Evolutionary conservation across 441 rosid species (phyloP).

Genomic region (Rhodomyrtus psidioides): DNA sequence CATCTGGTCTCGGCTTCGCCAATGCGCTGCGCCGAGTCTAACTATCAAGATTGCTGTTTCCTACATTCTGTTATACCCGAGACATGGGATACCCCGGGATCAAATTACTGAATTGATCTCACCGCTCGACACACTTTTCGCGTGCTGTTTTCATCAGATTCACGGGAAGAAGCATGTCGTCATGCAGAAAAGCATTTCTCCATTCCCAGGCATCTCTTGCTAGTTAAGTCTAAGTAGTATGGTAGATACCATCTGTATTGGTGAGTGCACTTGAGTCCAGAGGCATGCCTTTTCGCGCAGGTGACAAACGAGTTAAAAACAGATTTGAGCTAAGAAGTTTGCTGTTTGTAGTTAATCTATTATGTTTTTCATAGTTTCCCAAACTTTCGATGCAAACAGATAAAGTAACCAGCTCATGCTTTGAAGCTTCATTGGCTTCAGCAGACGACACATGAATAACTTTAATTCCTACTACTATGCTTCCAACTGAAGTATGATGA

Average conservation of each 20-base stretch:
- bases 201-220: background rate
- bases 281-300: background rate
- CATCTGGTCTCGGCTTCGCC: conserved; percentile 18
- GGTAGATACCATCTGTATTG: background rate
- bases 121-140: background rate
- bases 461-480: background rate
- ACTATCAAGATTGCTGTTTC: conserved; percentile 25
- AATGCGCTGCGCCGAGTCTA: conserved; percentile 18
- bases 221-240: background rate
- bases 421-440: background rate
- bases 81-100: conserved; percentile 47
- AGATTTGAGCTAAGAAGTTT: background rate
- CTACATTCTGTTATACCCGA: conserved; percentile 44
- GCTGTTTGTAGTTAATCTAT: background rate
- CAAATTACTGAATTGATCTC: conserved; percentile 19
- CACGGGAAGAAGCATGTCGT: background rate
- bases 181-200: background rate
- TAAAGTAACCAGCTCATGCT: background rate
- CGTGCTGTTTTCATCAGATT: background rate
- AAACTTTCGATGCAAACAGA: background rate
- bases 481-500: background rate
- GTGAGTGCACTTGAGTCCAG: background rate
- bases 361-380: background rate
- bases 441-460: background rate
- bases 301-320: background rate